A percentile compares a stretch with the other conserved stretches of the same genome.
phyloP scores from a whole-genome alignment of 148 eudicot species.

The Polygonum maritimum region DNA sequence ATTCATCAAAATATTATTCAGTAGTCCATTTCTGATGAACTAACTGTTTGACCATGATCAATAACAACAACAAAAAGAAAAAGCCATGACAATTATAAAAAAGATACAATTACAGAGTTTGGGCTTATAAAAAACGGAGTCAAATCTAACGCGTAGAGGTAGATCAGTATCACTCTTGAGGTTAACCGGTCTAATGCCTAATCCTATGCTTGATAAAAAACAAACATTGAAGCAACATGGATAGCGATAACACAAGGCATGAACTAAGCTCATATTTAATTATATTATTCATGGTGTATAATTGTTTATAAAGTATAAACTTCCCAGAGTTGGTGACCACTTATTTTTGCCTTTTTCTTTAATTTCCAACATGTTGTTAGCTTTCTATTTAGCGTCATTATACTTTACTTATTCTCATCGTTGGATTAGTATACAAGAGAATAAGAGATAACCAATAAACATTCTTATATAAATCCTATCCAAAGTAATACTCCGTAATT shows the following conservation, averaged over 20 bases:
- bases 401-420: background rate
- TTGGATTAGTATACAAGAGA: background rate
- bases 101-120: background rate
- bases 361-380: background rate
- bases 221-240: background rate
- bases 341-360: background rate
- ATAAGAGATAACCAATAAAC: background rate
- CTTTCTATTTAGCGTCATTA: background rate
- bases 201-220: background rate
- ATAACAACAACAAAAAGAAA: background rate
- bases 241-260: background rate
- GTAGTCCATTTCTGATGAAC: background rate
- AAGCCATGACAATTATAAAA: background rate
- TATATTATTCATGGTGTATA: background rate
- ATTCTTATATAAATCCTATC: background rate
- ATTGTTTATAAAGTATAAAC: background rate
- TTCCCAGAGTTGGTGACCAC: slow-evolving; percentile 7
- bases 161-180: background rate
- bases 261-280: background rate
- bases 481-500: background rate
- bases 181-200: background rate
- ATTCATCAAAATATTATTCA: background rate
- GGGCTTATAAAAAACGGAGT: background rate
- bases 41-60: background rate
- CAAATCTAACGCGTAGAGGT: background rate